These are phyloP conservation scores for Graphiopsis chlorocephala DNA, from an alignment of 2,329 filamentous ascomycete species.

Conservation along the genomic window DNA sequence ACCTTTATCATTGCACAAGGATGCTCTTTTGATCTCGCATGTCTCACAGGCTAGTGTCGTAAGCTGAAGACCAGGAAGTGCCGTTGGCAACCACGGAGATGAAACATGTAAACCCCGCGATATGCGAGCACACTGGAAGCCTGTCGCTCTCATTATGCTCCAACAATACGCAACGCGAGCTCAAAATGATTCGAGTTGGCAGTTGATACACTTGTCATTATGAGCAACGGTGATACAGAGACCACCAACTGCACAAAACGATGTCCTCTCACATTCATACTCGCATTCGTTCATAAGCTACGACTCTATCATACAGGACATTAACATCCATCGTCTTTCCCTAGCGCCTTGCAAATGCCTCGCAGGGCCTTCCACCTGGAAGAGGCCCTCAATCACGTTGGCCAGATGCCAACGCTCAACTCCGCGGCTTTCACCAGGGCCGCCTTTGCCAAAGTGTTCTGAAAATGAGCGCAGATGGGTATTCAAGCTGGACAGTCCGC, in stretches of 20 bases:
- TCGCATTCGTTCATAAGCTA: background rate
- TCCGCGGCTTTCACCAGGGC: background rate
- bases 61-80: background rate
- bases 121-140: background rate
- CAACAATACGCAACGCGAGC: background rate
- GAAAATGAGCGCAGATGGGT: constrained; percentile 2
- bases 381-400: background rate
- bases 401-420: background rate
- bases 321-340: background rate
- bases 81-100: background rate
- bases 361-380: background rate
- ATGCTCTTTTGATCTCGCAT: too few relatives aligned
- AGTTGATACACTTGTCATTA: too few relatives aligned
- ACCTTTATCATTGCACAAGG: too few relatives aligned
- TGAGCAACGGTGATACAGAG: background rate
- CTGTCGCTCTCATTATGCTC: background rate
- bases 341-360: constrained; percentile 1
- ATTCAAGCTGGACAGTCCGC: background rate
- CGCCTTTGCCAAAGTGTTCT: background rate
- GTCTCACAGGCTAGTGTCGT: background rate
- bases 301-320: constrained; percentile 6
- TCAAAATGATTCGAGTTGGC: too few relatives aligned
- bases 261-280: background rate
- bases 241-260: background rate
- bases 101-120: background rate